Percentiles rank a stretch among this genome's conserved stretches.
These are phyloP conservation scores for Eutrema salsugineum DNA, from an alignment of 441 rosid genomes.

Conservation along the genomic window DNA sequence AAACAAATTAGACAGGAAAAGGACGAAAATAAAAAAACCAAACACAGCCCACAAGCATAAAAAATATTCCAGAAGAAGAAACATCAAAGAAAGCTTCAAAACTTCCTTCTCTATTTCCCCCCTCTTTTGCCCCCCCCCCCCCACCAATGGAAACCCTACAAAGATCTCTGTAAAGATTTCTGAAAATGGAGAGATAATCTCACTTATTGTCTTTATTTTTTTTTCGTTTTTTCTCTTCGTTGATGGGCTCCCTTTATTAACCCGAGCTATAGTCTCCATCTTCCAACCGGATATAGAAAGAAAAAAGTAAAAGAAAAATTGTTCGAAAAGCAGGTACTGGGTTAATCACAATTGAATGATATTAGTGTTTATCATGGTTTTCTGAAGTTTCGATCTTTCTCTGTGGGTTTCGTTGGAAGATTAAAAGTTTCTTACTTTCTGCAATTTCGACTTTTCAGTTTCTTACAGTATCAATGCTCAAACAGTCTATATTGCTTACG, in stretches of 20 bases:
- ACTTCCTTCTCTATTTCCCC: conserved; percentile 27
- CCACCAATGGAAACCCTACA: conserved; percentile 35
- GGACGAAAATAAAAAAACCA: not conserved
- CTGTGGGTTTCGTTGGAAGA: conserved; percentile 10
- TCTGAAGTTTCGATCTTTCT: conserved; percentile 5
- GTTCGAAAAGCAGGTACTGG: conserved; percentile 1
- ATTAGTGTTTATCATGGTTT: not conserved
- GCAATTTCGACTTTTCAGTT: conserved; percentile 26
- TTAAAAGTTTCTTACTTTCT: conserved; percentile 29
- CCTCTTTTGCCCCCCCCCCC: conserved; percentile 13
- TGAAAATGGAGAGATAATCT: conserved; percentile 5
- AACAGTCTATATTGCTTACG: not conserved
- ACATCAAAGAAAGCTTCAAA: conserved; percentile 37
- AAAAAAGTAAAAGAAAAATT: not conserved
- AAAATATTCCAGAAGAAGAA: conserved; percentile 28
- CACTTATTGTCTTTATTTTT: not conserved
- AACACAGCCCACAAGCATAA: conserved; percentile 24
- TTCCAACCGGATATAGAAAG: not conserved
- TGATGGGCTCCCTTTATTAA: conserved; percentile 7
- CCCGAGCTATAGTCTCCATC: conserved; percentile 12
- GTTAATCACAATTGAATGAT: not conserved
- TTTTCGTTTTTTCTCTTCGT: not conserved
- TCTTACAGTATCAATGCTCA: not conserved
- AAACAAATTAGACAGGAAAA: not conserved
- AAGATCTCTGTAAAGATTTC: conserved; percentile 26